A percentile compares a stretch with the other conserved stretches of the same genome.
These are phyloP conservation scores for Symbiodinium pilosum DNA, from an alignment of 73 alveolate species.

Conservation along the genomic window DNA sequence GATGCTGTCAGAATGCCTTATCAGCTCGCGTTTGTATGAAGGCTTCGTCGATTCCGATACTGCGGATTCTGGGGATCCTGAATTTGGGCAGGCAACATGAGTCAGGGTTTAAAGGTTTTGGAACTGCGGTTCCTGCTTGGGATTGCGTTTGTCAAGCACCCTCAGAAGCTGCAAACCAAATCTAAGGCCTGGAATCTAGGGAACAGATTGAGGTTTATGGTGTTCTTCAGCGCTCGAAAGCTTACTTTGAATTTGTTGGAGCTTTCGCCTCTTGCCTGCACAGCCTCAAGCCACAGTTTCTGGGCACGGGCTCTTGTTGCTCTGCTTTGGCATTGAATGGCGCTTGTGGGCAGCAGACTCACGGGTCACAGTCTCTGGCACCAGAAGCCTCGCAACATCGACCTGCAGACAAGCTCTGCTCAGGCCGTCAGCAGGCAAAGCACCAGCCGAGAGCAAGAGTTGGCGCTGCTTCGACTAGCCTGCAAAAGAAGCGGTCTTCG, in stretches of 20 bases:
- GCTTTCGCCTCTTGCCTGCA: background rate
- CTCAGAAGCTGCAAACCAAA: too few species aligned
- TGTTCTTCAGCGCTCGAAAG: background rate
- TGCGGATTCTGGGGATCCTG: background rate
- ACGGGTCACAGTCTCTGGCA: background rate
- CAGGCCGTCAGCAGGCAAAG: background rate
- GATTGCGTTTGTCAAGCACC: too few species aligned
- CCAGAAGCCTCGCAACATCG: too few species aligned
- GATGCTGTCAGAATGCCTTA: too few species aligned
- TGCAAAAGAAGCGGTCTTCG: background rate
- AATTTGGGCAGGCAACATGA: background rate
- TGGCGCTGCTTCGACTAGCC: background rate
- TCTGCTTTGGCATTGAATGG: too few species aligned
- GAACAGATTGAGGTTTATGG: too few species aligned
- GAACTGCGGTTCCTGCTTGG: too few species aligned
- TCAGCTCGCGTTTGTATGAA: background rate
- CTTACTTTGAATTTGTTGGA: background rate
- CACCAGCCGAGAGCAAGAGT: background rate
- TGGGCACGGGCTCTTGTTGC: background rate
- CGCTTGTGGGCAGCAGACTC: too few species aligned
- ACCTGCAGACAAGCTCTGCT: background rate
- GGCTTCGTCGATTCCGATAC: background rate
- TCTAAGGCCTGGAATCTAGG: too few species aligned
- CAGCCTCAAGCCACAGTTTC: background rate
- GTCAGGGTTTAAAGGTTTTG: too few species aligned